Conservation (phyloP, 225 moss, liverwort and hornwort genomes). For the Straminergon stramineum region DNA sequence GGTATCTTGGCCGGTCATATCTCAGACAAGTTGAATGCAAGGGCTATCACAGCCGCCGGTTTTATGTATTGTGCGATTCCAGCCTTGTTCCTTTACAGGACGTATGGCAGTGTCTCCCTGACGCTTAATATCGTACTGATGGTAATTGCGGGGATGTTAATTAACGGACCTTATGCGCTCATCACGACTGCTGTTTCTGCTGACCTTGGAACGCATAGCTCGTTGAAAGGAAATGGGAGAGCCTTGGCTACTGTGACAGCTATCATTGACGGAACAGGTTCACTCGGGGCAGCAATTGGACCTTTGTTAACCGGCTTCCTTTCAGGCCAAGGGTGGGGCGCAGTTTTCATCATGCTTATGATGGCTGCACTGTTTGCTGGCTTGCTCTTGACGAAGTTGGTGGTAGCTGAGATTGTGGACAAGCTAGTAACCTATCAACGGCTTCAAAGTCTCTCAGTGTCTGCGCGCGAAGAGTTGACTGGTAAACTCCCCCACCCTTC, state of each 20-base stretch:
- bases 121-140: conserved; percentile 54
- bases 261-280: conserved; percentile 93
- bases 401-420: conserved; percentile 56
- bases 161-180: conserved; percentile 87
- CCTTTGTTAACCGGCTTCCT: conserved; percentile 81
- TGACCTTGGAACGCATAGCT: conserved; percentile 82
- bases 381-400: conserved; percentile 66
- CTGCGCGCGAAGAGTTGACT: conserved; percentile 20
- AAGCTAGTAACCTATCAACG: conserved; percentile 41
- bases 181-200: conserved; percentile 98
- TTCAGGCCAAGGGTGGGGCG: conserved; percentile 70
- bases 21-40: conserved; percentile 67
- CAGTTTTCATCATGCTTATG: conserved; percentile 84
- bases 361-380: conserved; percentile 68
- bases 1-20: conserved; percentile 80
- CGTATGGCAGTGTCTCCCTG: conserved; percentile 51
- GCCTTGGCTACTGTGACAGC: conserved; percentile 87
- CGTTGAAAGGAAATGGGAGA: conserved; percentile 69
- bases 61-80: conserved; percentile 88
- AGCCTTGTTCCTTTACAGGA: conserved; percentile 63
- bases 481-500: neutral
- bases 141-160: conserved; percentile 52
- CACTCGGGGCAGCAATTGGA: conserved; percentile 85
- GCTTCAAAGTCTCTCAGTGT: conserved; percentile 4
- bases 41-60: conserved; percentile 70